Evolutionary conservation across 1,284 basidiomycete genomes (phyloP), one percentile per base, ranked within the genome.

Genomic region (Puccinia polysora): DNA sequence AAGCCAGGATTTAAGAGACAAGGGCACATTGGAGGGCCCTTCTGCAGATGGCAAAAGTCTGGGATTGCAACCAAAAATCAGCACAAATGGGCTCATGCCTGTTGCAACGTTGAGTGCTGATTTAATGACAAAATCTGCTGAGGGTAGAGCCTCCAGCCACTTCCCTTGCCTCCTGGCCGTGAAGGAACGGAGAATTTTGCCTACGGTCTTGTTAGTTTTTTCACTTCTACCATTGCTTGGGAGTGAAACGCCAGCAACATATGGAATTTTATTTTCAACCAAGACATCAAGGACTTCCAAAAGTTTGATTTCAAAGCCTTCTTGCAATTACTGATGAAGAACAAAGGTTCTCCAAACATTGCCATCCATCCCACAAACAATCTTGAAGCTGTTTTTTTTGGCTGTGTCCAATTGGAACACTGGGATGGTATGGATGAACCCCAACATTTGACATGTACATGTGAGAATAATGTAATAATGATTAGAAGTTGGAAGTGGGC

Each of bases 61-160:
- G 10, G 63, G 63, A 12, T 18, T 36, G 14, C 49, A 12, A 12
- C 74, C 74, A 30, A 68, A 58, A 2, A 73, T 60, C 5, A 76
- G 53, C 28, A 74, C 72, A 52, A 76, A 76, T 5, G 73, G 74
- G 2, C 65, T 38, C 4, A 40, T 20, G n/a, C 75, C 68, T 5
- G 74, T 76, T 14, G 75, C 65, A 3, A 59, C 59, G 56, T 76
- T 76, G 28, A 53, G 10, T 10, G 73, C 62, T 5, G 50, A 25
- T 68, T 76, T 75, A 38, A 76, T 64, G 25, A 74, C 74, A 38
- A 60, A 75, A 55, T 74, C 69, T 8, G 60, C 50, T 14, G 20
- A 3, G 18, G 68, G 15, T 2, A 75, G 38, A 76, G 64, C 15
- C 1, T 20, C 25, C n/a, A 65, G 18, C 76, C 74, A 76, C 52